Percentiles rank a stretch among this genome's conserved stretches.
Conservation (phyloP, 257 asterid species). For the Solanum sparsipilum region DNA sequence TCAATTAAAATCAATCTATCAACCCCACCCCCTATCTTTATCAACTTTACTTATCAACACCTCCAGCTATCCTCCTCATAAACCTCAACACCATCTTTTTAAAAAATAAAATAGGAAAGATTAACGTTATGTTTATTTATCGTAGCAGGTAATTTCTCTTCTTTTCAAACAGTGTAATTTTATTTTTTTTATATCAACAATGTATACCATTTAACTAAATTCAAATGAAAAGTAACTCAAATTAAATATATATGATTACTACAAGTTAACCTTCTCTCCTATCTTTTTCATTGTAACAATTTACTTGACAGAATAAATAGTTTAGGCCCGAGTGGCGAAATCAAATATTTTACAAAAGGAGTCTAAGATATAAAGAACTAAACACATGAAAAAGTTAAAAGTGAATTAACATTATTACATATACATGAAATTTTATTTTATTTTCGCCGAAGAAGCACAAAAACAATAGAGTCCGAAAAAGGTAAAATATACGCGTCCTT, state of each 20-base stretch:
- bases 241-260: background rate
- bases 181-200: no score
- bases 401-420: background rate
- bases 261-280: background rate
- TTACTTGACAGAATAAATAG: background rate
- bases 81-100: background rate
- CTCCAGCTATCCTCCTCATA: background rate
- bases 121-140: background rate
- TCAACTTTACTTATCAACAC: background rate
- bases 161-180: accelerated
- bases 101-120: background rate
- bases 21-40: background rate
- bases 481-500: background rate
- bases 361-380: no score
- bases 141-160: background rate
- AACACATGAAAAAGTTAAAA: no score
- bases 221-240: background rate
- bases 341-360: no score
- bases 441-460: no score
- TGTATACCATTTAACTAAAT: no score
- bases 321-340: background rate
- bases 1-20: background rate
- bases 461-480: no score
- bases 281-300: background rate
- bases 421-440: no score